Evolutionary conservation across 2,329 filamentous ascomycete genomes (phyloP).

Genomic region (Arthrinium phaeospermum): DNA sequence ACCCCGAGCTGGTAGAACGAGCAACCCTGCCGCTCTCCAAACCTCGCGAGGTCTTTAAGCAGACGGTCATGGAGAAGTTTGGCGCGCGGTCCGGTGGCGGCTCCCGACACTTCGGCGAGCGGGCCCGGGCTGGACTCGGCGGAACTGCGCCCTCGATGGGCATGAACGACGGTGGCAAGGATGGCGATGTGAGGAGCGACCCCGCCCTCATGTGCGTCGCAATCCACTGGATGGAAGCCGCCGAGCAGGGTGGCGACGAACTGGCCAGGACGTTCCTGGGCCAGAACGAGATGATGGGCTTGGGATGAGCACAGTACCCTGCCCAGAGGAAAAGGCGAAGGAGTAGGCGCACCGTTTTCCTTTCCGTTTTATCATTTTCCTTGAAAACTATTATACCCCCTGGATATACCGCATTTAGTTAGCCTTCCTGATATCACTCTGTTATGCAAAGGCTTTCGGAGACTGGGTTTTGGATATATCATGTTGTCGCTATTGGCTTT

Average conservation of each 20-base stretch:
- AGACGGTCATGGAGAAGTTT: slow-evolving; percentile 78
- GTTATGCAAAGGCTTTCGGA: background rate
- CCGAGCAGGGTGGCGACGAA: slow-evolving; percentile 83
- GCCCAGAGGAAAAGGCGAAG: background rate
- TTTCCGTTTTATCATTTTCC: background rate
- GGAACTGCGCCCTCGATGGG: slow-evolving; percentile 31
- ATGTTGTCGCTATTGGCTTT: background rate
- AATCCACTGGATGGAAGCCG: slow-evolving; percentile 96
- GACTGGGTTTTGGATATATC: background rate
- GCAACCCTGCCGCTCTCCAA: slow-evolving; percentile 84
- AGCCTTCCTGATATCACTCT: background rate
- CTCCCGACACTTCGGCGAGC: slow-evolving; percentile 38
- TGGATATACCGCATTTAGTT: slow-evolving; percentile 13
- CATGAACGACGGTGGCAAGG: slow-evolving; percentile 40
- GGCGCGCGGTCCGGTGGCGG: slow-evolving; percentile 47
- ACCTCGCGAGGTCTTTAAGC: slow-evolving; percentile 88
- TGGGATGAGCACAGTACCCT: slow-evolving; percentile 27
- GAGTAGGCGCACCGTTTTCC: background rate
- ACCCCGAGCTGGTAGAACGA: slow-evolving; percentile 82
- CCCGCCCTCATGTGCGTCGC: slow-evolving; percentile 91
- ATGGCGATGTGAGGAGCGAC: slow-evolving; percentile 70
- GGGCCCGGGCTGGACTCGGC: slow-evolving; percentile 36
- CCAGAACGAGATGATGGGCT: slow-evolving; percentile 58
- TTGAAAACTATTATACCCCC: slow-evolving; percentile 5
- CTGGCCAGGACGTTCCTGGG: slow-evolving; percentile 82